phyloP scores from a whole-genome alignment of 306 rosid genomes.

The Lathyrus tuberosus region DNA sequence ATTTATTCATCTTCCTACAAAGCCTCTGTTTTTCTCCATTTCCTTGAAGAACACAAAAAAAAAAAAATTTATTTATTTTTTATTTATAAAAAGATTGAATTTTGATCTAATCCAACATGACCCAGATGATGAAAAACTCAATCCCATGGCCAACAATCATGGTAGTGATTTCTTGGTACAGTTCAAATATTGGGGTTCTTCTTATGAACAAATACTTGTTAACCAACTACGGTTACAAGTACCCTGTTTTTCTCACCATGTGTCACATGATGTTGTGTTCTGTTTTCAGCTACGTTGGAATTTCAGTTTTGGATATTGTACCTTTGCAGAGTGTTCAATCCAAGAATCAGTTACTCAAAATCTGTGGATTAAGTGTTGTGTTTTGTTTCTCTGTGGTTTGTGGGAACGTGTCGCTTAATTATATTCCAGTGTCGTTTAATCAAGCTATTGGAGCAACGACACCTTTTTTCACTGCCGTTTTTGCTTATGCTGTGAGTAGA shows the following conservation, averaged over 20 bases:
- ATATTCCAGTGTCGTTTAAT: conserved; percentile 51
- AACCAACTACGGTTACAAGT: conserved; percentile 43
- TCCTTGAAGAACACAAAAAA: background rate
- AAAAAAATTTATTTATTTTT: background rate
- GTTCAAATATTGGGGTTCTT: conserved; percentile 50
- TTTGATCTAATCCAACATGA: conserved; percentile 13
- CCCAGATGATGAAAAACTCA: conserved; percentile 20
- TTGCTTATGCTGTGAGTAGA: conserved; percentile 36
- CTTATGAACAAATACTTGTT: conserved; percentile 52
- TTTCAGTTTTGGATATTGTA: conserved; percentile 38
- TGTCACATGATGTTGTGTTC: conserved; percentile 55
- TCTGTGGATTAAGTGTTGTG: conserved; percentile 38
- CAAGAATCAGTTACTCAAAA: conserved; percentile 34
- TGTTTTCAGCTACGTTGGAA: conserved; percentile 42
- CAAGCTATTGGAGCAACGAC: conserved; percentile 55
- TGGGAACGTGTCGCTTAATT: conserved; percentile 49
- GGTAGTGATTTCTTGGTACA: conserved; percentile 44
- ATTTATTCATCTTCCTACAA: conserved; percentile 3
- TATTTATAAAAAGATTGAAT: background rate
- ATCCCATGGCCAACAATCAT: conserved; percentile 48
- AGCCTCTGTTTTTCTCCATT: background rate
- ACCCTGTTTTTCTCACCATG: conserved; percentile 49
- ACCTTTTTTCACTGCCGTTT: conserved; percentile 51
- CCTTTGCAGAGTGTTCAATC: conserved; percentile 48
- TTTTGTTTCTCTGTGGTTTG: conserved; percentile 54